These are phyloP conservation scores for Penicillium silybi DNA, from an alignment of 495 filamentous ascomycete species.

Conservation along the genomic window DNA sequence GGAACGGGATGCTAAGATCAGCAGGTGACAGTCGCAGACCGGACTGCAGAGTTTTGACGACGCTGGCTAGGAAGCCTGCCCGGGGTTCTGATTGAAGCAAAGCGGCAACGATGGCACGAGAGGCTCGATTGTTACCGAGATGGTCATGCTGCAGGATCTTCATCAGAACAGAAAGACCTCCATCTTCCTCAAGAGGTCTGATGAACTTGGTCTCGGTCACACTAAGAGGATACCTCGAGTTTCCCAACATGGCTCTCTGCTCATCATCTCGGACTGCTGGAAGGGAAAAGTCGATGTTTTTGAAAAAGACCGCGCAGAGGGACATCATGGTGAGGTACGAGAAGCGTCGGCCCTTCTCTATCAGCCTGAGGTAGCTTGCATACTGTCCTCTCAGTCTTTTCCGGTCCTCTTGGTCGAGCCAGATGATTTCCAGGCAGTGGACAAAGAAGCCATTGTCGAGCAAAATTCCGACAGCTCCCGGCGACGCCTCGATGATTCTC, in stretches of 20 bases:
- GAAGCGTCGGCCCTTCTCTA: constrained; percentile 54
- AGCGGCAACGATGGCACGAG: constrained; percentile 35
- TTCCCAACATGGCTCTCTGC: constrained; percentile 16
- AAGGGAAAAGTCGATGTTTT: constrained; percentile 38
- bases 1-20: constrained; percentile 49
- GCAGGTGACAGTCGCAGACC: constrained; percentile 56
- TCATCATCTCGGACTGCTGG: constrained; percentile 24
- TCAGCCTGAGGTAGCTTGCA: constrained; percentile 50
- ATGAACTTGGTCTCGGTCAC: constrained; percentile 34
- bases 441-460: constrained; percentile 54
- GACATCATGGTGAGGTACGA: constrained; percentile 42
- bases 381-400: constrained; percentile 49
- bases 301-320: constrained; percentile 37
- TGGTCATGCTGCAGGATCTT: constrained; percentile 41
- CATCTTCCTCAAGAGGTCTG: constrained; percentile 29
- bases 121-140: constrained; percentile 19
- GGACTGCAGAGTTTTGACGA: constrained; percentile 46
- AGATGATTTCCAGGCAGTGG: constrained; percentile 58
- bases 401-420: constrained; percentile 52
- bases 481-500: constrained; percentile 55
- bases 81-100: constrained; percentile 47
- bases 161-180: constrained; percentile 35
- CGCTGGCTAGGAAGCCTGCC: constrained; percentile 32
- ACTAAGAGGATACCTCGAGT: constrained; percentile 38
- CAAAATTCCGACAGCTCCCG: constrained; percentile 48